Percentiles rank a stretch among this genome's conserved stretches.
phyloP scores from a whole-genome alignment of 305 asterid genomes.

The Striga hermonthica region DNA sequence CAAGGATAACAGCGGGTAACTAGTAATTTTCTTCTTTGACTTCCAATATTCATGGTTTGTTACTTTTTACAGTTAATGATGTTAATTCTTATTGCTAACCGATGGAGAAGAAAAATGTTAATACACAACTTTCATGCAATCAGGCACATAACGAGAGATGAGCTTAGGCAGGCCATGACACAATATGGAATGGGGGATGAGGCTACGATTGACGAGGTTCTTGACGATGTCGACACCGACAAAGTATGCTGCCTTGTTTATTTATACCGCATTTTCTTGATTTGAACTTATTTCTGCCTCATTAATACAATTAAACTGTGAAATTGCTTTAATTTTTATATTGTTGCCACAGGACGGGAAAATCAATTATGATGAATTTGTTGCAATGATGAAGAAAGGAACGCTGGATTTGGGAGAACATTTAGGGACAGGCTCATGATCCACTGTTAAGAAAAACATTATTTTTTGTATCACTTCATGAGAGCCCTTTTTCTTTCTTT shows the following conservation, averaged over 20 bases:
- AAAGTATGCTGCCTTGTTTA: conserved; percentile 38
- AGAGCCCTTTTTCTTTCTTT: no score
- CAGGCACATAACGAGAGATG: conserved; percentile 88
- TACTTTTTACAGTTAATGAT: not conserved
- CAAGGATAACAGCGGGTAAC: conserved; percentile 71
- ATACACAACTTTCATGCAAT: not conserved
- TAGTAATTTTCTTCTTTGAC: not conserved
- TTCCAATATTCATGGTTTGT: not conserved
- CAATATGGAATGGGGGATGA: conserved; percentile 91
- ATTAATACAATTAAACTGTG: no score
- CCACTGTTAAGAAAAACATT: not conserved
- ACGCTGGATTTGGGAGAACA: conserved; percentile 40
- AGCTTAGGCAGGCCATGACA: conserved; percentile 72
- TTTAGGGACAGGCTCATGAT: conserved; percentile 19
- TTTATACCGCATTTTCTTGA: not conserved
- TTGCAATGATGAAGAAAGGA: conserved; percentile 81
- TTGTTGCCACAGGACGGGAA: conserved; percentile 59
- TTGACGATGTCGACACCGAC: conserved; percentile 78
- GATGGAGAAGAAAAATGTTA: not conserved
- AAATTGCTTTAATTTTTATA: not conserved
- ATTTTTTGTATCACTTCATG: no score
- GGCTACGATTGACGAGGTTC: conserved; percentile 73
- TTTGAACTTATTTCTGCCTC: not conserved
- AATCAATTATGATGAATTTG: conserved; percentile 76
- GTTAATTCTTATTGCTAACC: not conserved